A percentile compares a stretch with the other conserved stretches of the same genome.
These are phyloP conservation scores for Aspergillus brunneoviolaceus DNA, from an alignment of 2,329 filamentous ascomycete genomes.

Conservation along the genomic window DNA sequence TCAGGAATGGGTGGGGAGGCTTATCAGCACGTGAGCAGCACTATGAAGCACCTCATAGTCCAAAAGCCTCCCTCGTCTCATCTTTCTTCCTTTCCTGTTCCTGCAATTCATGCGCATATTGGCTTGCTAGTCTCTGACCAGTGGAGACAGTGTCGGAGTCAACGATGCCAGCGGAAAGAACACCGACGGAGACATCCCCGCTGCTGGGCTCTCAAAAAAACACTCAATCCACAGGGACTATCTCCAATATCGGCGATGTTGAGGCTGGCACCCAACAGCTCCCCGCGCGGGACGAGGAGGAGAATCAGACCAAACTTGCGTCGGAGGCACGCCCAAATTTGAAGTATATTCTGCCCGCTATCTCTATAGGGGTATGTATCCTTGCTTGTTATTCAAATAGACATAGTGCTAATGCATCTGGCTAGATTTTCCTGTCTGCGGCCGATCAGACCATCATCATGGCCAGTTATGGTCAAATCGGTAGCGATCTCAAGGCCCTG, in stretches of 20 bases:
- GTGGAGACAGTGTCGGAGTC: constrained; percentile 5
- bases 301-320: constrained; percentile 30
- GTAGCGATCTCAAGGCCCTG: constrained; percentile 70
- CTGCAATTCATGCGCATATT: neutral
- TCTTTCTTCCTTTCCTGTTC: neutral
- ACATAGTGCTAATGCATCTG: constrained; percentile 17
- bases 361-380: constrained; percentile 60
- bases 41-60: constrained; percentile 1
- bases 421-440: constrained; percentile 68
- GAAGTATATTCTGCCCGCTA: constrained; percentile 60
- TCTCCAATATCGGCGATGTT: constrained; percentile 20
- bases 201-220: constrained; percentile 40
- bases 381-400: too few relatives aligned
- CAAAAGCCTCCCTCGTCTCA: neutral
- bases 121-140: neutral
- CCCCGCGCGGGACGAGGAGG: constrained; percentile 8
- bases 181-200: constrained; percentile 46
- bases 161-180: constrained; percentile 25
- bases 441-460: constrained; percentile 76
- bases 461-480: constrained; percentile 75
- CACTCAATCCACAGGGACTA: constrained; percentile 26
- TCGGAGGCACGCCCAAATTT: constrained; percentile 53
- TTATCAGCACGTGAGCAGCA: constrained; percentile 23
- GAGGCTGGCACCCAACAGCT: constrained; percentile 18
- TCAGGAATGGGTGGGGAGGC: constrained; percentile 3